Conservation (phyloP, 768 basidiomycete genomes). For the Tricholoma terreum region DNA sequence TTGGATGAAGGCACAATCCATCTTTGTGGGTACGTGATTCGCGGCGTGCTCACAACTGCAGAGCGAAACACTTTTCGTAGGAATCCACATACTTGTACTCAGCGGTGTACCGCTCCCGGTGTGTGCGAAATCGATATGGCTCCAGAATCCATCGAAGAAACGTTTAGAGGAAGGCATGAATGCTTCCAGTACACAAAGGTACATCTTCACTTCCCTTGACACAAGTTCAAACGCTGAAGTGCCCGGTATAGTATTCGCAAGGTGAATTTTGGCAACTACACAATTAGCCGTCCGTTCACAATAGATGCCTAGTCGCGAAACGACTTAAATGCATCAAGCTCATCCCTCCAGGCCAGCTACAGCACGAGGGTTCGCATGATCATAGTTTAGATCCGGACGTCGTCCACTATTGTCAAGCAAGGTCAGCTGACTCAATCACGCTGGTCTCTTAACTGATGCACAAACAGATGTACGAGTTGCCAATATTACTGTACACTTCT, state of each 20-base stretch:
- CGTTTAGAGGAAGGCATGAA: conserved; percentile 56
- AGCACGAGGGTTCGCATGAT: conserved; percentile 2
- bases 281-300: background rate
- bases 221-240: background rate
- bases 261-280: background rate
- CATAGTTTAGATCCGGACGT: conserved; percentile 40
- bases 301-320: conserved; percentile 37
- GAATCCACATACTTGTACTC: conserved; percentile 47
- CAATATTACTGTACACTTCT: conserved; percentile 59
- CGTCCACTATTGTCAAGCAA: conserved; percentile 54
- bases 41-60: background rate
- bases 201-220: conserved; percentile 40
- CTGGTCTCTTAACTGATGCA: background rate
- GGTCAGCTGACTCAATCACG: conserved; percentile 26
- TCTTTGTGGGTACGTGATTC: conserved; percentile 50
- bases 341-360: conserved; percentile 29
- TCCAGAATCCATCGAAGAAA: conserved; percentile 59
- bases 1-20: conserved; percentile 38
- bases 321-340: conserved; percentile 46
- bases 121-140: conserved; percentile 60
- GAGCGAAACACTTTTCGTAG: conserved; percentile 26
- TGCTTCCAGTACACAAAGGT: conserved; percentile 68
- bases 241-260: background rate
- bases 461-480: conserved; percentile 48
- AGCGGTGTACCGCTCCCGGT: conserved; percentile 43